Evolutionary conservation across 208 protist genomes (phyloP).

Genomic region (Crithidia sp.): DNA sequence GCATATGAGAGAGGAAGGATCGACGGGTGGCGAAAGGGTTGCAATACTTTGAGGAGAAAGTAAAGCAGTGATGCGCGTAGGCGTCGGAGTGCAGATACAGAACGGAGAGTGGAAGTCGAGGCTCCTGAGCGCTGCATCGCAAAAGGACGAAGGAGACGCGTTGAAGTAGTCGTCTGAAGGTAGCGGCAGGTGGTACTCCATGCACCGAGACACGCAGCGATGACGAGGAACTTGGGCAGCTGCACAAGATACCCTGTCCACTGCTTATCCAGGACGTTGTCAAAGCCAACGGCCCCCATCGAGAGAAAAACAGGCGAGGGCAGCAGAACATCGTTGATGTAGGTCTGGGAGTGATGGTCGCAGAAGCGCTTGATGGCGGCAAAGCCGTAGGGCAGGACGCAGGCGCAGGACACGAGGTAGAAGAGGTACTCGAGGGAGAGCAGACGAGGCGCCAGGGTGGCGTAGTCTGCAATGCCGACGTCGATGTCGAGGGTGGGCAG

Average conservation of each 20-base stretch:
- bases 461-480: background rate
- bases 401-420: background rate
- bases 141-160: no score
- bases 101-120: no score
- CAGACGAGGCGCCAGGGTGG: background rate
- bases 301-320: background rate
- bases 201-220: background rate
- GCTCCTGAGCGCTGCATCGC: no score
- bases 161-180: no score
- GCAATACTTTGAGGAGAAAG: background rate
- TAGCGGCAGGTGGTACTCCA: background rate
- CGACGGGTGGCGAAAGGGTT: background rate
- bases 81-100: no score
- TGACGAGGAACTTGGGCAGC: background rate
- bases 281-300: background rate
- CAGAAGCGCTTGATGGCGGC: background rate
- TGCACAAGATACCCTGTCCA: background rate
- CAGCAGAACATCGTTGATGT: background rate
- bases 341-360: background rate
- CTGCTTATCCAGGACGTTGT: background rate
- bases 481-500: background rate
- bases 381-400: background rate
- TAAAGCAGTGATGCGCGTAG: no score
- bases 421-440: slow-evolving; percentile 8
- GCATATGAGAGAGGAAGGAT: background rate